Evolutionary conservation across 352 stramenopile species (phyloP).

Genomic region (Phytophthora multivora): DNA sequence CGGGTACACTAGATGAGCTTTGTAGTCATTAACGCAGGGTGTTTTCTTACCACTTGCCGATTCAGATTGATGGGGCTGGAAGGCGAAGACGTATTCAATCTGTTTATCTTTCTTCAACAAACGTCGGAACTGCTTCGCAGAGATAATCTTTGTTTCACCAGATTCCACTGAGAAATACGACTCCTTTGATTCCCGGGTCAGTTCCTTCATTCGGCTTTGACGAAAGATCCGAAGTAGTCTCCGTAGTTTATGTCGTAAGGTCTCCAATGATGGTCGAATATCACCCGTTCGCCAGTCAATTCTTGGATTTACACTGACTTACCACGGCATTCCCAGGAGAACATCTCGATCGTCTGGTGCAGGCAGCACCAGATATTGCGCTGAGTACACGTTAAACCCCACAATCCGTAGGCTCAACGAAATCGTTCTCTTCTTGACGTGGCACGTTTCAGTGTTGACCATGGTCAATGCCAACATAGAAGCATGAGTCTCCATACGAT

Average conservation of each 20-base stretch:
- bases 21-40: slow-evolving; percentile 1
- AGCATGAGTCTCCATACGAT: too few relatives aligned
- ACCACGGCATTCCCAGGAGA: slow-evolving; percentile 10
- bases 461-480: too few relatives aligned
- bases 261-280: slow-evolving; percentile 7
- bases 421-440: neutral
- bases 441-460: neutral
- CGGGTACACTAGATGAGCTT: neutral
- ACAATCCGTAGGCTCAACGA: too few relatives aligned
- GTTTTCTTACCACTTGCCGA: too few relatives aligned
- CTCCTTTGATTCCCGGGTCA: too few relatives aligned
- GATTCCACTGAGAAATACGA: slow-evolving; percentile 2
- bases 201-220: too few relatives aligned
- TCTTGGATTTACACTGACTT: neutral
- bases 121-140: neutral
- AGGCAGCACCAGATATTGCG: neutral
- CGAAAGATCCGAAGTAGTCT: neutral
- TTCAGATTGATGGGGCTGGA: neutral
- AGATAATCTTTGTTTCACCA: neutral
- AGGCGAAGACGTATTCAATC: neutral
- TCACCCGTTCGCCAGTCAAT: neutral
- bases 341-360: neutral
- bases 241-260: too few relatives aligned
- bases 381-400: neutral
- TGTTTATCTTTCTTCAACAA: slow-evolving; percentile 2